These are phyloP conservation scores for Coprinopsis marcescibilis DNA, from an alignment of 768 basidiomycete species.

Conservation along the genomic window DNA sequence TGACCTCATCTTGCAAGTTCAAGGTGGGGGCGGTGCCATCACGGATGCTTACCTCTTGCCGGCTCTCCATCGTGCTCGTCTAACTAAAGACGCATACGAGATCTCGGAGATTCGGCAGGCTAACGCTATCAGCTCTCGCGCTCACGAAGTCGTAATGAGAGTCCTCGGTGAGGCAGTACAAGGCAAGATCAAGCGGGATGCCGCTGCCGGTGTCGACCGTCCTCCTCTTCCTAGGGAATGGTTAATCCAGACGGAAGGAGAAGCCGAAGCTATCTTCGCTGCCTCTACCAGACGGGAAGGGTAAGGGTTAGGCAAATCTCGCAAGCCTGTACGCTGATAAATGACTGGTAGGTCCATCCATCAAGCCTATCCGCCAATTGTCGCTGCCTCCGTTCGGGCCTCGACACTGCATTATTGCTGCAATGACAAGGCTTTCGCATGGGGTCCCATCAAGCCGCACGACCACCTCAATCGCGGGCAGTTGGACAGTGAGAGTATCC, in stretches of 20 bases:
- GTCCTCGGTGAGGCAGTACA: constrained; percentile 74
- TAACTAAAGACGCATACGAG: constrained; percentile 74
- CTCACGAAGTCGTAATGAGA: constrained; percentile 90
- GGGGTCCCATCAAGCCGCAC: constrained; percentile 63
- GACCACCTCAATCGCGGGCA: constrained; percentile 50
- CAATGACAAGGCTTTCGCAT: constrained; percentile 82
- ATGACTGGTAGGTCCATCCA: constrained; percentile 54
- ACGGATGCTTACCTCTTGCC: constrained; percentile 63
- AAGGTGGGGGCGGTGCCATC: constrained; percentile 29
- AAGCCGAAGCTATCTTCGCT: constrained; percentile 91
- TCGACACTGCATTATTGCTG: constrained; percentile 94
- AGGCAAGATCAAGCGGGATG: constrained; percentile 41
- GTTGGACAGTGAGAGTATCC: constrained; percentile 39
- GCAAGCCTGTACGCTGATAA: constrained; percentile 1
- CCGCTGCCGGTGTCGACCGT: constrained; percentile 38
- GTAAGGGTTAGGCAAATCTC: constrained; percentile 39
- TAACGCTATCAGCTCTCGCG: constrained; percentile 80
- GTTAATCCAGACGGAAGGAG: constrained; percentile 87
- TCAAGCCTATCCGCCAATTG: constrained; percentile 91
- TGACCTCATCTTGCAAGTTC: constrained; percentile 26
- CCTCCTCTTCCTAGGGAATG: constrained; percentile 73
- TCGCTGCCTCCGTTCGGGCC: constrained; percentile 81
- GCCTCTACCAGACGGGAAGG: constrained; percentile 86
- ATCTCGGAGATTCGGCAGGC: constrained; percentile 72
- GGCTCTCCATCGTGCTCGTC: constrained; percentile 75